Percentiles rank a stretch among this genome's conserved stretches.
These are phyloP conservation scores for Yamadazyma paraphyllophila DNA, from an alignment of 805 yeast genomes.

Conservation along the genomic window DNA sequence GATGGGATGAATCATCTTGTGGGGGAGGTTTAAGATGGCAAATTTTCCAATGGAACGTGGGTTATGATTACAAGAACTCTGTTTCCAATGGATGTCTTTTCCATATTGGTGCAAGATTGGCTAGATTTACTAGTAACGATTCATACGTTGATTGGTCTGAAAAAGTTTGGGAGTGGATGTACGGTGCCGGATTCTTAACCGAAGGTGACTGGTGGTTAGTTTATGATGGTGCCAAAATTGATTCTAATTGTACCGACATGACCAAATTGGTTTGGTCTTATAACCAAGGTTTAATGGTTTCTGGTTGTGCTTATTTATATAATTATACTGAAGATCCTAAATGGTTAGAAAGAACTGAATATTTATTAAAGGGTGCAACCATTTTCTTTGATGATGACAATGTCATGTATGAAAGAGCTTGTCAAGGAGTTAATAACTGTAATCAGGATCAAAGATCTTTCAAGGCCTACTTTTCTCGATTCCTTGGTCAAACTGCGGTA, in stretches of 20 bases:
- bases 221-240: conserved; percentile 71
- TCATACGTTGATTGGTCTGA: conserved; percentile 42
- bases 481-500: conserved; percentile 69
- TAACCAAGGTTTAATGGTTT: conserved; percentile 74
- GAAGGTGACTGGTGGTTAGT: conserved; percentile 48
- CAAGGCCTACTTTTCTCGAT: conserved; percentile 78
- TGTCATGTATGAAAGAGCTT: conserved; percentile 79
- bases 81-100: conserved; percentile 45
- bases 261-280: conserved; percentile 77
- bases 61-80: conserved; percentile 45
- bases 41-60: conserved; percentile 48
- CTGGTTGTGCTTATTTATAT: conserved; percentile 81
- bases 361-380: conserved; percentile 52
- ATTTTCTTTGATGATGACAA: conserved; percentile 53
- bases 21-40: conserved; percentile 49
- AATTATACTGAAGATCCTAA: conserved; percentile 61
- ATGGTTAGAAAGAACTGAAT: conserved; percentile 65
- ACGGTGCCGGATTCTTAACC: conserved; percentile 41
- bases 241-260: conserved; percentile 59
- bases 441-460: conserved; percentile 89
- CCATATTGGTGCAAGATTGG: conserved; percentile 44
- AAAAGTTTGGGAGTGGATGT: conserved; percentile 46
- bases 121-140: conserved; percentile 39
- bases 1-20: conserved; percentile 41
- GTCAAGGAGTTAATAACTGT: conserved; percentile 66